phyloP scores from a whole-genome alignment of 768 basidiomycete species.

The Lentinula edodes region DNA sequence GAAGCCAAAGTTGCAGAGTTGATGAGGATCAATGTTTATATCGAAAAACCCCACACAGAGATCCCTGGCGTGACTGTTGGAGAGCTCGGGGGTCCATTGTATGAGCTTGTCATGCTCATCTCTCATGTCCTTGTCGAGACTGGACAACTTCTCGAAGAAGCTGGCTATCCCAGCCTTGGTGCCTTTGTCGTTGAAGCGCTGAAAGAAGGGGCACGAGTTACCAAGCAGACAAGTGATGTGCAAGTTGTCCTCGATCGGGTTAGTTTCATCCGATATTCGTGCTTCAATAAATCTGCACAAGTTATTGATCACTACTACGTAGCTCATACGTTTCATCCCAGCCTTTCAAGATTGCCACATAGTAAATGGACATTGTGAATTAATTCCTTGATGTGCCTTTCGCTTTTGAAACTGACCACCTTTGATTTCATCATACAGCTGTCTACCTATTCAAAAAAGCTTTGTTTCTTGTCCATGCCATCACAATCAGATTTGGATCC shows the following conservation, averaged over 20 bases:
- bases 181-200: conserved; percentile 68
- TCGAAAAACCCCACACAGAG: conserved; percentile 63
- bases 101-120: conserved; percentile 68
- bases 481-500: conserved; percentile 61
- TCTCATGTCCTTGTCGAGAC: conserved; percentile 65
- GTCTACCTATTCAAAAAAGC: conserved; percentile 91
- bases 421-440: conserved; percentile 33
- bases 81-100: conserved; percentile 67
- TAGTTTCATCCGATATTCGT: conserved; percentile 8
- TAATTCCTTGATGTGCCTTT: conserved; percentile 6
- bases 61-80: conserved; percentile 71
- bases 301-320: conserved; percentile 4
- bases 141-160: conserved; percentile 52
- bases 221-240: conserved; percentile 26
- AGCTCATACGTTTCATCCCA: conserved; percentile 76
- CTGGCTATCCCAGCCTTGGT: conserved; percentile 68
- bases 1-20: conserved; percentile 63
- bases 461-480: conserved; percentile 70
- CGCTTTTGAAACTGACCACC: background rate
- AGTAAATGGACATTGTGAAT: conserved; percentile 60
- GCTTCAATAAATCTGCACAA: conserved; percentile 6
- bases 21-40: conserved; percentile 63
- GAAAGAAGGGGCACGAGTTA: conserved; percentile 37
- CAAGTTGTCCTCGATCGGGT: conserved; percentile 64
- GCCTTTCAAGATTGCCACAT: conserved; percentile 75